Percentiles rank a stretch among this genome's conserved stretches.
phyloP scores from a whole-genome alignment of 306 rosid species.

The Ceratonia siliqua region DNA sequence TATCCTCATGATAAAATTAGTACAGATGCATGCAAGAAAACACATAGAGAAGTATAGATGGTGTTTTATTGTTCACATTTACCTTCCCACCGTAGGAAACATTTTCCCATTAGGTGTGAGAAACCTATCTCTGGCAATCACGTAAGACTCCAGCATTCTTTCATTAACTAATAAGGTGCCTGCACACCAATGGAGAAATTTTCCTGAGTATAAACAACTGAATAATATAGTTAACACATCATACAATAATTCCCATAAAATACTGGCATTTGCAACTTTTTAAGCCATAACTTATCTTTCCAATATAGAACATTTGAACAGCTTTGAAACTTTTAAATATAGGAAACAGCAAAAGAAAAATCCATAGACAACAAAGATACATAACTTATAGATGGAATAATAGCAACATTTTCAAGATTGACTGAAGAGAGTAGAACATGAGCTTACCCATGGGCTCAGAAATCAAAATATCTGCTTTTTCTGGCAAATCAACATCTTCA shows the following conservation, averaged over 20 bases:
- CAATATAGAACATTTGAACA: not conserved
- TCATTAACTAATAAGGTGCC: conserved; percentile 91
- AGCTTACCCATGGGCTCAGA: conserved; percentile 98
- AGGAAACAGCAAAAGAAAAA: conserved; percentile 18
- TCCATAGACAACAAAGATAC: conserved; percentile 2
- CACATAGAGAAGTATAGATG: conserved; percentile 15
- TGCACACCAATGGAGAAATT: conserved; percentile 34
- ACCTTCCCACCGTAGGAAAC: conserved; percentile 95
- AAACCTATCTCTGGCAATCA: conserved; percentile 96
- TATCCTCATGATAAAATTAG: conserved; percentile 7
- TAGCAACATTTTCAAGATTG: conserved; percentile 14
- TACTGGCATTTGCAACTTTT: conserved; percentile 3
- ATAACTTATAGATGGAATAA: conserved; percentile 12
- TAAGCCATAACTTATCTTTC: conserved; percentile 3
- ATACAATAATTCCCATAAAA: not conserved
- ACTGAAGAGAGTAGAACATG: conserved; percentile 6
- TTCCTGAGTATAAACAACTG: not conserved
- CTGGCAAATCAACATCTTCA: conserved; percentile 89
- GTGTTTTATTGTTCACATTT: conserved; percentile 18
- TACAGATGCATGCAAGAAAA: conserved; percentile 13
- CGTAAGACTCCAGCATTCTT: conserved; percentile 97
- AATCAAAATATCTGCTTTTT: conserved; percentile 92
- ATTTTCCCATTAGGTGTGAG: conserved; percentile 79
- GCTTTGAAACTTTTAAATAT: not conserved
- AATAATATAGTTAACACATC: not conserved